Percentiles rank a stretch among this genome's conserved stretches.
phyloP scores from a whole-genome alignment of 176 grass and related monocot genomes.

The Zoysia pacifica region DNA sequence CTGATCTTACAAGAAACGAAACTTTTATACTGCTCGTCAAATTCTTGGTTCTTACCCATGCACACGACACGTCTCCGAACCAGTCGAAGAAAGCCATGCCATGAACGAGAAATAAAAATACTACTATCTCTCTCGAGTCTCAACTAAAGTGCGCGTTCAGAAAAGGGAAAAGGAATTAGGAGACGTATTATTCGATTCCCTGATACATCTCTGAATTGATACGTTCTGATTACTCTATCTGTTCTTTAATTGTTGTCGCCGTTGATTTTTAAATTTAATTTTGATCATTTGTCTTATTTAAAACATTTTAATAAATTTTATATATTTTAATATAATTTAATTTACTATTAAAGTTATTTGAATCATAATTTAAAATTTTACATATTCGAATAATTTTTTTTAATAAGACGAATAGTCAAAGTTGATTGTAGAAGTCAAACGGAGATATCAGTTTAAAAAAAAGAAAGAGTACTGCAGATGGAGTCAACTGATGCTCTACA shows the following conservation, averaged over 20 bases:
- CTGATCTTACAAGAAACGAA: background rate
- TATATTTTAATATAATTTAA: too few relatives aligned
- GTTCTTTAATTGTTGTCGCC: too few relatives aligned
- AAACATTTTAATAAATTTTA: too few relatives aligned
- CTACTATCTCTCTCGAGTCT: background rate
- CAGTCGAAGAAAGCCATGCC: background rate
- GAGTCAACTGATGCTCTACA: constrained; percentile 40
- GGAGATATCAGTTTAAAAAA: too few relatives aligned
- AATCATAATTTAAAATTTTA: too few relatives aligned
- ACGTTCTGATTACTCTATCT: background rate
- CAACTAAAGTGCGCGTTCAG: background rate
- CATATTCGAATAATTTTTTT: too few relatives aligned
- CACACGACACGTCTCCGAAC: background rate
- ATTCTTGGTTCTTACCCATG: background rate
- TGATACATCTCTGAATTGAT: constrained; percentile 20
- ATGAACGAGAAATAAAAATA: background rate
- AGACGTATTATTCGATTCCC: constrained; percentile 25
- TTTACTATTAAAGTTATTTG: too few relatives aligned
- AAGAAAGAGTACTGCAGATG: background rate
- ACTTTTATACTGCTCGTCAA: background rate
- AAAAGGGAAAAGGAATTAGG: background rate
- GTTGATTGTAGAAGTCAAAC: too few relatives aligned
- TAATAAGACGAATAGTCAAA: too few relatives aligned
- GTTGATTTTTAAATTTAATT: too few relatives aligned
- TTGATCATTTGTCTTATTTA: too few relatives aligned